phyloP scores from a whole-genome alignment of 78 protist species.

The Dictyostelium brefeldianum region DNA sequence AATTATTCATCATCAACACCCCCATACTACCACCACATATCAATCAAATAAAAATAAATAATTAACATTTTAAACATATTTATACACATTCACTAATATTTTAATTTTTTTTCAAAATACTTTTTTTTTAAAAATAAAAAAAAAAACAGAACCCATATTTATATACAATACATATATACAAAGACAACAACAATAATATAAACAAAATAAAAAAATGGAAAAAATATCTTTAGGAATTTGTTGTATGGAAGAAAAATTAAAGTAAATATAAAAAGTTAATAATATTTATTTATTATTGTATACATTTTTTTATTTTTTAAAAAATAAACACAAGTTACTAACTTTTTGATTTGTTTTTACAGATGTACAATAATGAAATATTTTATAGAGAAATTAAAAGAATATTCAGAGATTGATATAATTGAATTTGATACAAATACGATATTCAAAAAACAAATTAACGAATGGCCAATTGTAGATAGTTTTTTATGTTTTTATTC shows the following conservation, averaged over 20 bases:
- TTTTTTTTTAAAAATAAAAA: too few relatives aligned
- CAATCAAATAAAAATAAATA: too few relatives aligned
- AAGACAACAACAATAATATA: background rate
- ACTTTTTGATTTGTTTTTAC: background rate
- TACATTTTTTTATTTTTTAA: constrained; percentile 5
- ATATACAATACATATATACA: too few relatives aligned
- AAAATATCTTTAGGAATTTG: constrained; percentile 47
- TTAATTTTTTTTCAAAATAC: too few relatives aligned
- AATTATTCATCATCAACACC: too few relatives aligned
- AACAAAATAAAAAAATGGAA: constrained; percentile 2
- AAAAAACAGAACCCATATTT: too few relatives aligned
- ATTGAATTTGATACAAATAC: constrained; percentile 4
- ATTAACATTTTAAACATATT: too few relatives aligned
- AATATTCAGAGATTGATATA: constrained; percentile 23
- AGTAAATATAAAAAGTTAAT: constrained; percentile 10
- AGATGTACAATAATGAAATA: constrained; percentile 53
- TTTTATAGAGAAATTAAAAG: constrained; percentile 40
- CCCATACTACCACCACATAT: too few relatives aligned
- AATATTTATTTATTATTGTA: background rate
- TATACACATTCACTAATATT: too few relatives aligned
- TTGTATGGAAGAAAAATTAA: constrained; percentile 60
- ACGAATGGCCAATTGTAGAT: constrained; percentile 92
- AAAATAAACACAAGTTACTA: too few relatives aligned
- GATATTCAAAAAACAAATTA: constrained; percentile 57
- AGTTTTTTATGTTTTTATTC: constrained; percentile 88